A percentile compares a stretch with the other conserved stretches of the same genome.
These are phyloP conservation scores for Fusarium guadeloupense DNA, from an alignment of 2,329 filamentous ascomycete genomes.

Conservation along the genomic window DNA sequence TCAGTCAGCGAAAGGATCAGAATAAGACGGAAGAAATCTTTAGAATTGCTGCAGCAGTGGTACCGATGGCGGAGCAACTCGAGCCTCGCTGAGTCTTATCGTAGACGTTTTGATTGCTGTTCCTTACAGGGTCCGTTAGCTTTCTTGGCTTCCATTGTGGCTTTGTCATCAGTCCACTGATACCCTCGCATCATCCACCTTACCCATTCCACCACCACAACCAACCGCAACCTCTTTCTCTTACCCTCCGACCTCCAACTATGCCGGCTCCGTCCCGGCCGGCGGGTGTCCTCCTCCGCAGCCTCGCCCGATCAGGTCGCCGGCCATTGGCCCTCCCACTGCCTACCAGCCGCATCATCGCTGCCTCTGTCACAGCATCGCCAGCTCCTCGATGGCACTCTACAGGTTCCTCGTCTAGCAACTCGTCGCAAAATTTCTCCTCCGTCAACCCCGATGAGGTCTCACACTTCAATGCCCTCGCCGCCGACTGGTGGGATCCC, in stretches of 20 bases:
- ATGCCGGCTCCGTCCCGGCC: slow-evolving; percentile 41
- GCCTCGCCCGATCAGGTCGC: slow-evolving; percentile 21
- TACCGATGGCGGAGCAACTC: slow-evolving; percentile 26
- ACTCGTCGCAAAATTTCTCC: slow-evolving; percentile 54
- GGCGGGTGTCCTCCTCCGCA: slow-evolving; percentile 36
- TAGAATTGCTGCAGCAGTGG: slow-evolving; percentile 25
- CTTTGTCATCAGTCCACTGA: slow-evolving; percentile 34
- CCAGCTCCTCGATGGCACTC: slow-evolving; percentile 32
- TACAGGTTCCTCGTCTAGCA: slow-evolving; percentile 24
- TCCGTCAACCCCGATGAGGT: slow-evolving; percentile 91
- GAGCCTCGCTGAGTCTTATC: slow-evolving; percentile 10
- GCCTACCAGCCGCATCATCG: slow-evolving; percentile 8
- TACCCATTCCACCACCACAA: slow-evolving; percentile 21
- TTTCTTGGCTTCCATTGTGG: slow-evolving; percentile 14
- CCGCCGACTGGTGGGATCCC: slow-evolving; percentile 96
- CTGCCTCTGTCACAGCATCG: slow-evolving; percentile 1
- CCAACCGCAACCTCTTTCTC: slow-evolving; percentile 1
- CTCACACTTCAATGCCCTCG: slow-evolving; percentile 92
- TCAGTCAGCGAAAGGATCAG: slow-evolving; percentile 37
- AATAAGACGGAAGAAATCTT: slow-evolving; percentile 5
- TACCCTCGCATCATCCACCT: slow-evolving; percentile 22
- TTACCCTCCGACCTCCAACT: slow-evolving; percentile 16
- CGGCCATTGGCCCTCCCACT: slow-evolving; percentile 10
- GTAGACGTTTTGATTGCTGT: background rate
- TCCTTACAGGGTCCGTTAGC: slow-evolving; percentile 9